phyloP scores from a whole-genome alignment of 768 basidiomycete genomes.

The Tremella yokohamensis region DNA sequence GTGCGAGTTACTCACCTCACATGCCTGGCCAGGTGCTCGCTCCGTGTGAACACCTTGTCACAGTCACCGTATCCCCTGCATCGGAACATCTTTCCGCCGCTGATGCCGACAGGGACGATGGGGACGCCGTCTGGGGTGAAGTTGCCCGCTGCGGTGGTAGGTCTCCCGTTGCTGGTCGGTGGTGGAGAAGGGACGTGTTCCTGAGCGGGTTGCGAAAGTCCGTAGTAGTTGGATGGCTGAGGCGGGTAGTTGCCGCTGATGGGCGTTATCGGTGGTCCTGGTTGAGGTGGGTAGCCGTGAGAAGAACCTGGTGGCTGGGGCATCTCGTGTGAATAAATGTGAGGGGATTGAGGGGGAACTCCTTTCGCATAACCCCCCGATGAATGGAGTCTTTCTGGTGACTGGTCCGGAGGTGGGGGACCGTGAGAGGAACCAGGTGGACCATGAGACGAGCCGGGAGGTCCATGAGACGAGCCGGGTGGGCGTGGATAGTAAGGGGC shows the following conservation, averaged over 20 bases:
- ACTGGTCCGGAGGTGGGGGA: slow-evolving; percentile 17
- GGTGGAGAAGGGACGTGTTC: slow-evolving; percentile 40
- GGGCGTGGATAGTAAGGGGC: slow-evolving; percentile 22
- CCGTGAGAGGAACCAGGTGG: slow-evolving; percentile 10
- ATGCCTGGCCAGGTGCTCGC: slow-evolving; percentile 93
- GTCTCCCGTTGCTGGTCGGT: slow-evolving; percentile 29
- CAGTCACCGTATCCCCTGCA: slow-evolving; percentile 94
- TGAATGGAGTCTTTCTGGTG: slow-evolving; percentile 24
- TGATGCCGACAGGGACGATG: slow-evolving; percentile 41
- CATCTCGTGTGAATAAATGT: slow-evolving; percentile 20
- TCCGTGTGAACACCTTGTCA: slow-evolving; percentile 91
- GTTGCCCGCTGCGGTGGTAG: slow-evolving; percentile 16
- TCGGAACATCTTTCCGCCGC: slow-evolving; percentile 74
- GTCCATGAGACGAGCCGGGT: slow-evolving; percentile 25
- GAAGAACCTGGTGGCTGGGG: slow-evolving; percentile 25
- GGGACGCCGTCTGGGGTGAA: slow-evolving; percentile 44
- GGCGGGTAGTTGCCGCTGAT: slow-evolving; percentile 34
- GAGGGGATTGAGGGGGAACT: slow-evolving; percentile 25
- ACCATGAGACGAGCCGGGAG: slow-evolving; percentile 9
- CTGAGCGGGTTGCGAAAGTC: slow-evolving; percentile 22
- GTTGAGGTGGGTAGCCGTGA: slow-evolving; percentile 26
- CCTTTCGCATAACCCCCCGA: slow-evolving; percentile 23
- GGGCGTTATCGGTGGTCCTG: slow-evolving; percentile 30
- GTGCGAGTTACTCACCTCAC: slow-evolving; percentile 64
- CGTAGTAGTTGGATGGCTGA: slow-evolving; percentile 33